Evolutionary conservation across 352 stramenopile species (phyloP), one percentile per base, ranked within the genome.

Genomic region (Phytophthora kernoviae): DNA sequence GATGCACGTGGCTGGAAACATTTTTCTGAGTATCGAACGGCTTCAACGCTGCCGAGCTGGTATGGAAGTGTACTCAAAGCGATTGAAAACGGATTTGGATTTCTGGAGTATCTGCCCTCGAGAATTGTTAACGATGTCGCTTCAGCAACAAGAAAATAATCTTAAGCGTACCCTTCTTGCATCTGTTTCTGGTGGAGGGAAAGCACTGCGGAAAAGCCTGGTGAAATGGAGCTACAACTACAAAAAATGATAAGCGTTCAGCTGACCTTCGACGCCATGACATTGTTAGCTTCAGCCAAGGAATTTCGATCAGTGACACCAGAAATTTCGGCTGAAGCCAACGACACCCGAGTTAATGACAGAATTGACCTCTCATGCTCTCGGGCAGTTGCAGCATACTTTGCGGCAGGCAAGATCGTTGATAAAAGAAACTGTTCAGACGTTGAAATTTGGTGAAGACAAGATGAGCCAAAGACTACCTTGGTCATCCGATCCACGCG

Each of bases 1-100:
- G n/a, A 54, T 22, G n/a, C 55, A 56, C 8, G 61, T 87, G 1
- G 75, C 88, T 8, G 81, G 81, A 9, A 90, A 84, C 44, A 82
- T 90, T 44, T 75, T 47, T 2, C 53, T 90, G 6, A 41, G 52
- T 3, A 41, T 88, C 0, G 49, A 73, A 27, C 68, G 76, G 1
- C 51, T 61, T 0, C 56, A 77, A 41, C 55, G 33, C 0, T 62
- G 73, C 2, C 11, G 36, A 10, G 41, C 42, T 1, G 58, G 52
- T 11, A 48, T 65, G 33, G 8, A 49, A 15, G 77, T 90, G 0
- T 58, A 82, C 4, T 68, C 71, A 4, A 80, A 70, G 40, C 46
- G 65, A 1, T 62, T 82, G 5, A 32, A 62, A 8, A 53, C 48
- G 2, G 68, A 75, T 18, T 43, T 66, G 11, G 69, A 88, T 44